These are phyloP conservation scores for Phytophthora ramorum DNA, from an alignment of 352 stramenopile genomes.

Conservation along the genomic window DNA sequence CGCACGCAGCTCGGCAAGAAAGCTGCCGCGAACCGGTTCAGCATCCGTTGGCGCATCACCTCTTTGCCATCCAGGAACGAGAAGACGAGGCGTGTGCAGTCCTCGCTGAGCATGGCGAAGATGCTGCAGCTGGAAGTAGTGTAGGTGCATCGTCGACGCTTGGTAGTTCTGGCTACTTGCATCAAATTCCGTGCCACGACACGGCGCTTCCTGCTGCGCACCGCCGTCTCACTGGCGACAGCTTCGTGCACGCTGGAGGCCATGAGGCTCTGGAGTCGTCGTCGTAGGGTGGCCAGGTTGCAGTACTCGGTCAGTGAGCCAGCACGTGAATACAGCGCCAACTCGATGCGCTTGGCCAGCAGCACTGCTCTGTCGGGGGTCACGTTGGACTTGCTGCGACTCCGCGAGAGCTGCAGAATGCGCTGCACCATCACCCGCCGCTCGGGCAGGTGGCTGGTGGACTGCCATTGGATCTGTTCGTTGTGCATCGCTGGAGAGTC, in stretches of 20 bases:
- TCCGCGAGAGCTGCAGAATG: slow-evolving; percentile 68
- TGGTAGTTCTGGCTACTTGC: slow-evolving; percentile 24
- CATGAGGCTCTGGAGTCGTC: slow-evolving; percentile 73
- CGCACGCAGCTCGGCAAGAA: slow-evolving; percentile 64
- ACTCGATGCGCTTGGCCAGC: slow-evolving; percentile 77
- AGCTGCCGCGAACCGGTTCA: slow-evolving; percentile 59
- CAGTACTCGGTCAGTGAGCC: slow-evolving; percentile 72
- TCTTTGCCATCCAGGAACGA: slow-evolving; percentile 70
- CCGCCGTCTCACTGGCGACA: slow-evolving; percentile 35
- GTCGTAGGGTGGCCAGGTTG: slow-evolving; percentile 72
- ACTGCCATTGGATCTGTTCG: slow-evolving; percentile 58
- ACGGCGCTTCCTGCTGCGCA: slow-evolving; percentile 31
- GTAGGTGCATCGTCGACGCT: slow-evolving; percentile 46
- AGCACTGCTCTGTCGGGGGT: slow-evolving; percentile 27
- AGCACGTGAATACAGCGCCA: slow-evolving; percentile 76
- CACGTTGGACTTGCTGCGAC: slow-evolving; percentile 23
- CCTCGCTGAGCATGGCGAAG: slow-evolving; percentile 48
- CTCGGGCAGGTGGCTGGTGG: slow-evolving; percentile 57
- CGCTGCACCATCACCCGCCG: slow-evolving; percentile 76
- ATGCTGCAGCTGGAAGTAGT: slow-evolving; percentile 11
- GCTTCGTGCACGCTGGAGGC: slow-evolving; percentile 75
- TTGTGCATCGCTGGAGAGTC: slow-evolving; percentile 16
- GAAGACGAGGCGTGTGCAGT: slow-evolving; percentile 63
- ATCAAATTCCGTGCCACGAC: slow-evolving; percentile 32
- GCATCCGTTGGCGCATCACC: slow-evolving; percentile 46